These are phyloP conservation scores for Arachnomyces sp. DNA, from an alignment of 2,329 filamentous ascomycete genomes.

Conservation along the genomic window DNA sequence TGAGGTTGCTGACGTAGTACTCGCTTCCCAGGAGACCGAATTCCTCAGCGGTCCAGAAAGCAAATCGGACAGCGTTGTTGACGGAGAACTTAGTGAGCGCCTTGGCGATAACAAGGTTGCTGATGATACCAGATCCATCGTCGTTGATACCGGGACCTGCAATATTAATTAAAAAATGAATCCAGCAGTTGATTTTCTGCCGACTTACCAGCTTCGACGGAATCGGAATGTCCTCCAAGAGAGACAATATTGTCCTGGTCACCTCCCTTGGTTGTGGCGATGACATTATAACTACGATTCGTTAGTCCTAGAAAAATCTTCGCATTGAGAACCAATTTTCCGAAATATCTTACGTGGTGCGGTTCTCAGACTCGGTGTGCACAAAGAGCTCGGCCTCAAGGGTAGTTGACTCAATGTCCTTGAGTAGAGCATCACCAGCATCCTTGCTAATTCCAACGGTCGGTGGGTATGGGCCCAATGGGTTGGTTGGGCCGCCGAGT, in stretches of 20 bases:
- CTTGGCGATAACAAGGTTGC: slow-evolving; percentile 52
- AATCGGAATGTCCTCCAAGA: slow-evolving; percentile 56
- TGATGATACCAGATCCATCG: slow-evolving; percentile 62
- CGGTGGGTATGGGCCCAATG: slow-evolving; percentile 50
- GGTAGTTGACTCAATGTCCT: slow-evolving; percentile 42
- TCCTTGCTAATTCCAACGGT: slow-evolving; percentile 59
- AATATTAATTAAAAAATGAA: not conserved
- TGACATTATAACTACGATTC: slow-evolving; percentile 44
- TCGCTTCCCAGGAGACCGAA: slow-evolving; percentile 55
- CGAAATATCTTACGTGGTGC: slow-evolving; percentile 31
- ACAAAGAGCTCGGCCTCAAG: slow-evolving; percentile 34
- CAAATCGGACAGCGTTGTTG: slow-evolving; percentile 62
- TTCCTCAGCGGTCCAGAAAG: slow-evolving; percentile 59
- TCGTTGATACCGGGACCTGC: slow-evolving; percentile 66
- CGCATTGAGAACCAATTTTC: not conserved
- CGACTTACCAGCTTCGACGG: slow-evolving; percentile 39
- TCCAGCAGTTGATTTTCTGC: not conserved
- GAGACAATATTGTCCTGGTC: slow-evolving; percentile 53
- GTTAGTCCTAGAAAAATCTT: slow-evolving; percentile 10
- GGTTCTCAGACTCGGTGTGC: slow-evolving; percentile 38
- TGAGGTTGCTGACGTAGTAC: slow-evolving; percentile 48
- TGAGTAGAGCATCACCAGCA: slow-evolving; percentile 51
- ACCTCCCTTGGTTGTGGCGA: slow-evolving; percentile 53
- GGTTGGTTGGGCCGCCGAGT: slow-evolving; percentile 52
- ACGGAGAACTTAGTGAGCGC: slow-evolving; percentile 63